These are phyloP conservation scores for Senna siamea DNA, from an alignment of 306 rosid genomes.

Conservation along the genomic window DNA sequence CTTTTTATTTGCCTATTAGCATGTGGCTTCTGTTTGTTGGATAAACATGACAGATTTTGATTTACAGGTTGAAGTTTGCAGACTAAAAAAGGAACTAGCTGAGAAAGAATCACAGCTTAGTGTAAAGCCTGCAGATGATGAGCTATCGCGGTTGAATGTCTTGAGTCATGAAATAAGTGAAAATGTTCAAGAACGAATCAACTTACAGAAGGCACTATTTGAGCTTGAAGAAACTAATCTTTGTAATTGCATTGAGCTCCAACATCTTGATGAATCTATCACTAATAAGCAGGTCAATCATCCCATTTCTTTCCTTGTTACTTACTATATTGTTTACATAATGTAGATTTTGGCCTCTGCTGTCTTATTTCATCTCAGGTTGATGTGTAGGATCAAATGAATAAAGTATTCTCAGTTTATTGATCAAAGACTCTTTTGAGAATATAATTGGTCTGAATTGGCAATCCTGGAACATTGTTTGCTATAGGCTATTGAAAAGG, in stretches of 20 bases:
- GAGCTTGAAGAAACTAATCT: slow-evolving; percentile 71
- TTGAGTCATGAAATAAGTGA: slow-evolving; percentile 68
- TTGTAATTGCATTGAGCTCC: slow-evolving; percentile 59
- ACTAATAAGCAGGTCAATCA: slow-evolving; percentile 56
- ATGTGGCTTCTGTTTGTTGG: slow-evolving; percentile 6
- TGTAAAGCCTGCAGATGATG: slow-evolving; percentile 60
- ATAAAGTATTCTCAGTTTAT: background rate
- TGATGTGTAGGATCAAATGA: background rate
- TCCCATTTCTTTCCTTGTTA: background rate
- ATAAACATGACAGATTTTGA: slow-evolving; percentile 20
- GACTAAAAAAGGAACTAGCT: slow-evolving; percentile 60
- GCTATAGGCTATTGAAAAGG: slow-evolving; percentile 51
- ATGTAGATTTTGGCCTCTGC: background rate
- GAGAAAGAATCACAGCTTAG: slow-evolving; percentile 56
- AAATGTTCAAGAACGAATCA: slow-evolving; percentile 72
- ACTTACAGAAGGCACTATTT: slow-evolving; percentile 63
- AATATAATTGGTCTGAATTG: background rate
- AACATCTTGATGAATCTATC: slow-evolving; percentile 66
- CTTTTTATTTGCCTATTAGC: slow-evolving; percentile 10
- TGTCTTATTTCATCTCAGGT: background rate
- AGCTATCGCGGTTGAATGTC: slow-evolving; percentile 58
- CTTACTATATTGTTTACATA: background rate
- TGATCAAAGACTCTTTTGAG: background rate
- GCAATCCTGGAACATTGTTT: slow-evolving; percentile 5
- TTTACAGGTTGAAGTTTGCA: slow-evolving; percentile 61